Conservation (phyloP, 2,329 filamentous ascomycete genomes). For the Alternaria sp. region DNA sequence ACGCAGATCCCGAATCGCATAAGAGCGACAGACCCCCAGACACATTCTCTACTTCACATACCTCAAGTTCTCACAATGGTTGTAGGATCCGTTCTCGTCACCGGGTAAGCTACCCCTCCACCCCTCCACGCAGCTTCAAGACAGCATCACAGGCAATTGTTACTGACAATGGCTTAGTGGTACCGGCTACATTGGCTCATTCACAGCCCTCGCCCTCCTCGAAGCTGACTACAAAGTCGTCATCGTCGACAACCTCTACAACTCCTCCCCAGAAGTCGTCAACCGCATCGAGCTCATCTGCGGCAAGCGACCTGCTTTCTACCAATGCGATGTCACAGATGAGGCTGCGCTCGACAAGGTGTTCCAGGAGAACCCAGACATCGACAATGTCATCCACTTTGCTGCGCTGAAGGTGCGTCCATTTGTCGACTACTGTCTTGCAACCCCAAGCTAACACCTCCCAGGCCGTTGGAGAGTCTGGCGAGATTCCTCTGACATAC, state of each 20-base stretch:
- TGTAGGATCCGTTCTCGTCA: slow-evolving; percentile 87
- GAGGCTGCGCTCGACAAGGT: slow-evolving; percentile 83
- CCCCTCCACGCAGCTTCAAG: slow-evolving; percentile 24
- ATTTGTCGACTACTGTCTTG: neutral
- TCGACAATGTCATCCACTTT: slow-evolving; percentile 99
- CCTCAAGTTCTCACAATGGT: slow-evolving; percentile 62
- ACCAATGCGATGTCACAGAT: slow-evolving; percentile 87
- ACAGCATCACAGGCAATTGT: slow-evolving; percentile 1
- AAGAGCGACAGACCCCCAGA: neutral
- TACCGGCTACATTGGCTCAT: slow-evolving; percentile 98
- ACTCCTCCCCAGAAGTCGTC: slow-evolving; percentile 88
- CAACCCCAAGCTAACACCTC: slow-evolving; percentile 11
- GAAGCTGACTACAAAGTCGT: slow-evolving; percentile 96
- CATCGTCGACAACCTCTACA: slow-evolving; percentile 96
- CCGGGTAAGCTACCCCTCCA: slow-evolving; percentile 70
- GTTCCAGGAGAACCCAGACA: slow-evolving; percentile 86
- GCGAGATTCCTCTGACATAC: slow-evolving; percentile 94
- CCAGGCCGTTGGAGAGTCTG: slow-evolving; percentile 93
- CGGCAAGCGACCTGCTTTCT: slow-evolving; percentile 85
- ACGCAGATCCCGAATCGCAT: neutral
- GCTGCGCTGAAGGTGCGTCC: slow-evolving; percentile 86
- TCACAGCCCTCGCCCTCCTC: slow-evolving; percentile 90
- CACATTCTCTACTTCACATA: neutral
- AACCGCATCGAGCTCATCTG: slow-evolving; percentile 94
- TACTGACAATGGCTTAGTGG: slow-evolving; percentile 65